Evolutionary conservation across 805 yeast species (phyloP), one percentile per base, ranked within the genome.

Genomic region (Cyberlindnera xylosilytica): DNA sequence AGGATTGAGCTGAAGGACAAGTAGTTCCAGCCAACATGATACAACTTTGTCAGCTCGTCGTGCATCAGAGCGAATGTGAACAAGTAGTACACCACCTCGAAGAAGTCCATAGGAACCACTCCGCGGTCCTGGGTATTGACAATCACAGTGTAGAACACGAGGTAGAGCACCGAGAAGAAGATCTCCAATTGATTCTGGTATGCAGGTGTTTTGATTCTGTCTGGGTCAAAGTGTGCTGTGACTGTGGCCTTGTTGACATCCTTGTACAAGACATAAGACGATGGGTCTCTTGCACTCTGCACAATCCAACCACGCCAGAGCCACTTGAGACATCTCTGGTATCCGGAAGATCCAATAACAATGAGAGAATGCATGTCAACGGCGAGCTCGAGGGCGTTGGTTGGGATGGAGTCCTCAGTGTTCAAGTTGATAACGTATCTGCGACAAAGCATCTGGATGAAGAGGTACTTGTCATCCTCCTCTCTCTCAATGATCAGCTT

Each of bases 291-390:
- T 11, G 80, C 76, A 18, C 83, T 76, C 63, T 87, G 96, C 38
- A 85, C 73, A 48, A 88, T 85, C 95, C 96, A 87, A 22, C 97
- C 97, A 43, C 90, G 69, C 97, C 97, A 88, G 37, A 88, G 63
- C 95, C 96, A 88, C 51, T 82, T 79, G 55, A 87, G 74, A 65
- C 96, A 87, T 41, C 95, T 68, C 62, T 88, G 96, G 61, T 79
- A 88, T 0, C 96, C 96, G 8, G 83, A 68, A 0, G 95, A 78
- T 2, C 88, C 81, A 53, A 89, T 86, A 15, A 87, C 81, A 18
- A 74, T 72, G 8, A 90, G 81, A 10, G 85, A 76, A 52, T 88
- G 96, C 76, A 81, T 77, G 57, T 88, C 96, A 20, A 86, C 88
- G 0, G 96, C 95, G 54, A 87, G 62, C 59, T 88, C 97, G 49